Evolutionary conservation across 139 green algal genomes (phyloP).

Genomic region (Spirogloea muscicola): DNA sequence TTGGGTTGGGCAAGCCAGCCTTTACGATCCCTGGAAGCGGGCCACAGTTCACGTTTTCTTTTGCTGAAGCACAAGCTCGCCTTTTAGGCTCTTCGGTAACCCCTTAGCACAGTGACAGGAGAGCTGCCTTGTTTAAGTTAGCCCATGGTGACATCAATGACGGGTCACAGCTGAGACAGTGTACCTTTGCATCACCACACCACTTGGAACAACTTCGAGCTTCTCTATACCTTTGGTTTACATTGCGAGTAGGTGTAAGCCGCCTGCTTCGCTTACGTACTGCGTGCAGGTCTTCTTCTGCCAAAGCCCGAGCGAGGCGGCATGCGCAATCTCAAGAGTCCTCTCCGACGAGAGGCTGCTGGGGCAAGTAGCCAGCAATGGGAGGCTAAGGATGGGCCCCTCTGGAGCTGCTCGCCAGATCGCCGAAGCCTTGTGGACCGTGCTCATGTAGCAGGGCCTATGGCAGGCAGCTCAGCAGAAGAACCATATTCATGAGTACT

Average conservation of each 20-base stretch:
- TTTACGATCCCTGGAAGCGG: slow-evolving; percentile 42
- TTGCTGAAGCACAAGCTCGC: slow-evolving; percentile 45
- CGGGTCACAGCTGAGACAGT: background rate
- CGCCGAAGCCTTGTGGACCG: slow-evolving; percentile 15
- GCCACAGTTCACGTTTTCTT: slow-evolving; percentile 40
- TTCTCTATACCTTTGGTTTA: slow-evolving; percentile 1
- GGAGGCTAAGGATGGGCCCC: slow-evolving; percentile 19
- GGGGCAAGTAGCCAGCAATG: slow-evolving; percentile 16
- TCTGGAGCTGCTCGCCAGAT: slow-evolving; percentile 24
- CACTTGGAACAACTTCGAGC: background rate
- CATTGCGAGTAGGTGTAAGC: slow-evolving; percentile 6
- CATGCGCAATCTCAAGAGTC: background rate
- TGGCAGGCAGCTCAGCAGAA: too few species aligned
- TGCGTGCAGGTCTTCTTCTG: slow-evolving; percentile 21
- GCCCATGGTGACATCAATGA: background rate
- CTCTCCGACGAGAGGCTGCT: slow-evolving; percentile 3
- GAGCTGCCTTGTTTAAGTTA: background rate
- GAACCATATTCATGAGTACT: too few species aligned
- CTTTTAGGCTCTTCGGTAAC: slow-evolving; percentile 43
- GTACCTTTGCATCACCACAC: background rate
- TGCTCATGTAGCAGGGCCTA: slow-evolving; percentile 9
- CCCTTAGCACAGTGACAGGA: too few species aligned
- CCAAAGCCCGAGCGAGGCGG: background rate
- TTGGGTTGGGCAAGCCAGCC: slow-evolving; percentile 47
- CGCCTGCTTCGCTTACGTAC: background rate